Evolutionary conservation across 1,284 basidiomycete species (phyloP).

Genomic region (Rhodotorula sp.): DNA sequence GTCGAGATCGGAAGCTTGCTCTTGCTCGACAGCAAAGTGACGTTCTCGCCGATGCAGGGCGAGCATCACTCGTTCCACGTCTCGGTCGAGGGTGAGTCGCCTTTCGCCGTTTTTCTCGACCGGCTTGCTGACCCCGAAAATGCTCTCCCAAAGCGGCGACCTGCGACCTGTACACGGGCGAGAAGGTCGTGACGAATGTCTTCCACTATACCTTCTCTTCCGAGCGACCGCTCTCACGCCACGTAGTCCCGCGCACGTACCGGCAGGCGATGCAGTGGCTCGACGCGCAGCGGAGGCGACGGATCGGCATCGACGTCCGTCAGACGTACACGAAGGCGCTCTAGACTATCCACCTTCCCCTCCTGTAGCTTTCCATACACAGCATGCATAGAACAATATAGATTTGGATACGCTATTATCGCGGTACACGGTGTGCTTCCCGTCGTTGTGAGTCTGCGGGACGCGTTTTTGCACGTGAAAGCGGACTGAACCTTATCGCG

Average conservation of each 20-base stretch:
- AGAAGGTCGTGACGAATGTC: slow-evolving; percentile 41
- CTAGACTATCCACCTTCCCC: neutral
- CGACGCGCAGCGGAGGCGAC: slow-evolving; percentile 35
- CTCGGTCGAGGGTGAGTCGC: slow-evolving; percentile 20
- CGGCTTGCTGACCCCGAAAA: neutral
- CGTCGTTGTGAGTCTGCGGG: no score
- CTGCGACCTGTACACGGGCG: slow-evolving; percentile 31
- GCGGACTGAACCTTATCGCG: no score
- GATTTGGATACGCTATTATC: neutral
- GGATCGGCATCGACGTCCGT: slow-evolving; percentile 29
- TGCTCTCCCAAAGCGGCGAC: slow-evolving; percentile 15
- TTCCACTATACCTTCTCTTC: slow-evolving; percentile 44
- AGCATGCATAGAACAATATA: neutral
- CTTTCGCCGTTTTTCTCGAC: no score
- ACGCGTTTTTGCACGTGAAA: no score
- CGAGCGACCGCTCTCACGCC: slow-evolving; percentile 35
- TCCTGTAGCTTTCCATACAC: neutral
- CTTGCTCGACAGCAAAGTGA: slow-evolving; percentile 35
- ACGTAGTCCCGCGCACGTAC: slow-evolving; percentile 40
- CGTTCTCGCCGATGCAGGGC: slow-evolving; percentile 34
- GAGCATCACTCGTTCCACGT: slow-evolving; percentile 32
- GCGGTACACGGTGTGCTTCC: no score
- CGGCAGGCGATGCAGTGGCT: slow-evolving; percentile 37
- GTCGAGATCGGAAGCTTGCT: slow-evolving; percentile 42
- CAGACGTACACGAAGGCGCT: slow-evolving; percentile 20